Evolutionary conservation across 1,284 basidiomycete species (phyloP).

Genomic region (Athelia psychrophila): DNA sequence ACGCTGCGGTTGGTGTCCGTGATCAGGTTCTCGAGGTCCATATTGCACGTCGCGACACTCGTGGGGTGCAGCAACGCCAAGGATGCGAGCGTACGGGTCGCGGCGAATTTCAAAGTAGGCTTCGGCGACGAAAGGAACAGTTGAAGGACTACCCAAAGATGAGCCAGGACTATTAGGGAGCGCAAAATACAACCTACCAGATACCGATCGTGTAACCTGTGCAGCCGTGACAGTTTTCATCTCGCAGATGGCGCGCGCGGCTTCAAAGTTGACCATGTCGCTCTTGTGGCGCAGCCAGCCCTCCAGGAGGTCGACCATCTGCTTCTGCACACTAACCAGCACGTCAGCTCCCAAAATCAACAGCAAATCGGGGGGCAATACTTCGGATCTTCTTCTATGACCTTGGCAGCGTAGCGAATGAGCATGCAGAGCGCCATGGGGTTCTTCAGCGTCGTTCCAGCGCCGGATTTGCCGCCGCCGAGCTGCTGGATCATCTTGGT

Average conservation of each 20-base stretch:
- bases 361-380: conserved; percentile 33
- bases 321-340: conserved; percentile 72
- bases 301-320: conserved; percentile 94
- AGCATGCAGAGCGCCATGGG: conserved; percentile 99
- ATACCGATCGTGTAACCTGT: conserved; percentile 86
- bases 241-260: conserved; percentile 95
- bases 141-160: conserved; percentile 66
- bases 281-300: conserved; percentile 98
- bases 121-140: conserved; percentile 94
- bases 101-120: conserved; percentile 94
- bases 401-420: conserved; percentile 95
- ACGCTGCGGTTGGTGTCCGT: conserved; percentile 95
- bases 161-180: conserved; percentile 5
- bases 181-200: conserved; percentile 55
- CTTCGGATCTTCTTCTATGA: conserved; percentile 99
- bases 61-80: conserved; percentile 83
- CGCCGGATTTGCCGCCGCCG: conserved; percentile 83
- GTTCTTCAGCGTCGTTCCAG: conserved; percentile 85
- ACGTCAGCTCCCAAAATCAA: conserved; percentile 4
- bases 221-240: conserved; percentile 80
- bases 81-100: conserved; percentile 91
- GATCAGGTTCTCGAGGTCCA: conserved; percentile 97
- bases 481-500: conserved; percentile 99
- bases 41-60: conserved; percentile 91
- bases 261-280: conserved; percentile 99